Base-by-base conservation (phyloP, 441 rosid species). In the Erysimum cheiri region DNA sequence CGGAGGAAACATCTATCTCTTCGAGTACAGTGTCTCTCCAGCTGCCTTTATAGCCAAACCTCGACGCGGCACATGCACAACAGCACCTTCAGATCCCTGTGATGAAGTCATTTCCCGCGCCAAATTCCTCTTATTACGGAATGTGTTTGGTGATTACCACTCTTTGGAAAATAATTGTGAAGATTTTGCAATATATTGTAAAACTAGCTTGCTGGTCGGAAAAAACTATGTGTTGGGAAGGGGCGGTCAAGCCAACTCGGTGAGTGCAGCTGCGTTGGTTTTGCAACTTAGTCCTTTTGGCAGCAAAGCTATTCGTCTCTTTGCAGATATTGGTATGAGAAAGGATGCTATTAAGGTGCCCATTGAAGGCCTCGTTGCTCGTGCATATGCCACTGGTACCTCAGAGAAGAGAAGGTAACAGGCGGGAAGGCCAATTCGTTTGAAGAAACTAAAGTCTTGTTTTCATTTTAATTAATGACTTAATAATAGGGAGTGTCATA, bases 121-220 rank as follows among this genome's bases (percentile, higher is more conserved):
- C 13, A 67, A 33, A 12, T 84, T 59, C 78, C 87, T 90, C 47
- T 81, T 86, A 1, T 64, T 72, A 40, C 2, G 17, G 1, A 86
- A 88, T 53, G 96, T 88, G 7, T 88, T 90, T 67, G 96, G 92
- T 14, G 83, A 35, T 59, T 90, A 88, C 74, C 37, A 81, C 53
- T 67, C 76, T 22, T 88, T 87, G 80, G 84, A 76, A 77, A 90
- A 90, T 74, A 90, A 88, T 77, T 88, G 93, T 14, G 93, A 88
- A 80, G 93, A 90, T 76, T 87, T 85, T 39, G 94, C 95, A 2
- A 82, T 85, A 37, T 88, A 88, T 78, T 91, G 95, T 37, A 91
- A 88, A 72, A 88, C 92, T 0, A 87, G 92, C 40, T 47, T 83
- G 33, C 82, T 86, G 8, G 84, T 60, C 26, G 69, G 80, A 82